Conservation (phyloP, 352 stramenopile species). For the Aphanomyces cochlioides region DNA sequence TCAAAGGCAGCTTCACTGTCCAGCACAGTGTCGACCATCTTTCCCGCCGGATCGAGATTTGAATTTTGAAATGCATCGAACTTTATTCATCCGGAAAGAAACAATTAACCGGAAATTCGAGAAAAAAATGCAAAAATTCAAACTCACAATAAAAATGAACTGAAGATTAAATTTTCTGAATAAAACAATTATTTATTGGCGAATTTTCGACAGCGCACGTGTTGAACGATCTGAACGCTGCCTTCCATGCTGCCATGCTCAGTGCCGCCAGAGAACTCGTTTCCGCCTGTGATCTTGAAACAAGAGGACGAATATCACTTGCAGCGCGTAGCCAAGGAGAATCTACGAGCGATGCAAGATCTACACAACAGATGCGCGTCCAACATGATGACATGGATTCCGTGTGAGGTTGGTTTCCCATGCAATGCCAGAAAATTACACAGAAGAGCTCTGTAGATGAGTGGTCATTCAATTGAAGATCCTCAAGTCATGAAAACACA, state of each 20-base stretch:
- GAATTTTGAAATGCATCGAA: slow-evolving; percentile 12
- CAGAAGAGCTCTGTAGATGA: no score
- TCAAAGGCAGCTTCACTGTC: not conserved
- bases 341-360: slow-evolving; percentile 63
- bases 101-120: not conserved
- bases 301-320: slow-evolving; percentile 71
- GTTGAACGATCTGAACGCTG: no score
- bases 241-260: slow-evolving; percentile 53
- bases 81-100: not conserved
- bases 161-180: no score
- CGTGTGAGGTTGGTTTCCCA: slow-evolving; percentile 23
- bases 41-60: not conserved
- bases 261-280: slow-evolving; percentile 66
- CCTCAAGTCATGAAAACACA: slow-evolving; percentile 51
- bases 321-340: slow-evolving; percentile 70
- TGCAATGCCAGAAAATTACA: not conserved
- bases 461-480: slow-evolving; percentile 39
- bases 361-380: slow-evolving; percentile 74
- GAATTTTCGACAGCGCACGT: no score
- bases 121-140: no score
- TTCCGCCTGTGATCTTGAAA: slow-evolving; percentile 68
- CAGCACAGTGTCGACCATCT: not conserved
- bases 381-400: slow-evolving; percentile 55
- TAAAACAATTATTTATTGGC: no score
- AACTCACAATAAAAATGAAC: no score